These are phyloP conservation scores for Spatholobus suberectus DNA, from an alignment of 306 rosid species.

Conservation along the genomic window DNA sequence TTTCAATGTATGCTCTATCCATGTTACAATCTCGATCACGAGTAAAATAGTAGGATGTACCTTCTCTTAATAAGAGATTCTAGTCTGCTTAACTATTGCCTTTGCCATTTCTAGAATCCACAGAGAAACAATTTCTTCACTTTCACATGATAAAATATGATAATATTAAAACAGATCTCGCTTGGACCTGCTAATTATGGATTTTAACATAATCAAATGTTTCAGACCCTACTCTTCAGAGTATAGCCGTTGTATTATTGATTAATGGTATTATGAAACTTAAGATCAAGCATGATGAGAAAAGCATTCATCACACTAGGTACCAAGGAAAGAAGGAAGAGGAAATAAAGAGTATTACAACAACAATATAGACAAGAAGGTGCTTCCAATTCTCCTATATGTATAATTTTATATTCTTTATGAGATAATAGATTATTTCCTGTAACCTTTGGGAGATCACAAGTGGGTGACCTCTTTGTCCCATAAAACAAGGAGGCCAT, in stretches of 20 bases:
- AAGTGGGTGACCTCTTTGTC: slow-evolving; percentile 53
- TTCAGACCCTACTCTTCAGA: background rate
- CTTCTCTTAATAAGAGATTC: background rate
- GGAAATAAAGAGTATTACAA: background rate
- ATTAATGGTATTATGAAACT: slow-evolving; percentile 10
- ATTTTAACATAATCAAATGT: slow-evolving; percentile 1
- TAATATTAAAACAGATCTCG: background rate
- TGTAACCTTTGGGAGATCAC: slow-evolving; percentile 50
- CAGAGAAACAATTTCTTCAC: slow-evolving; percentile 9
- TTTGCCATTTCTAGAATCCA: slow-evolving; percentile 22
- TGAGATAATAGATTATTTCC: slow-evolving; percentile 50
- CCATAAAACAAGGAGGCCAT: slow-evolving; percentile 59
- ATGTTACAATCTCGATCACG: slow-evolving; percentile 15
- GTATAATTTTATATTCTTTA: slow-evolving; percentile 41
- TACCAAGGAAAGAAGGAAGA: background rate
- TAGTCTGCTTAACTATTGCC: background rate
- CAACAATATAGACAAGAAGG: slow-evolving; percentile 37
- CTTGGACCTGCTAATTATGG: background rate
- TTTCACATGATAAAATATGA: background rate
- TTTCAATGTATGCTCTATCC: background rate
- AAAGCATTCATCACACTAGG: background rate
- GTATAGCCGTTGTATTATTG: background rate
- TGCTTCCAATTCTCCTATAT: slow-evolving; percentile 39
- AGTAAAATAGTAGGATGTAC: background rate
- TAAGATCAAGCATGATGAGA: slow-evolving; percentile 4